A percentile compares a stretch with the other conserved stretches of the same genome.
phyloP scores from a whole-genome alignment of 768 basidiomycete species.

The Pulveroboletus sp. region DNA sequence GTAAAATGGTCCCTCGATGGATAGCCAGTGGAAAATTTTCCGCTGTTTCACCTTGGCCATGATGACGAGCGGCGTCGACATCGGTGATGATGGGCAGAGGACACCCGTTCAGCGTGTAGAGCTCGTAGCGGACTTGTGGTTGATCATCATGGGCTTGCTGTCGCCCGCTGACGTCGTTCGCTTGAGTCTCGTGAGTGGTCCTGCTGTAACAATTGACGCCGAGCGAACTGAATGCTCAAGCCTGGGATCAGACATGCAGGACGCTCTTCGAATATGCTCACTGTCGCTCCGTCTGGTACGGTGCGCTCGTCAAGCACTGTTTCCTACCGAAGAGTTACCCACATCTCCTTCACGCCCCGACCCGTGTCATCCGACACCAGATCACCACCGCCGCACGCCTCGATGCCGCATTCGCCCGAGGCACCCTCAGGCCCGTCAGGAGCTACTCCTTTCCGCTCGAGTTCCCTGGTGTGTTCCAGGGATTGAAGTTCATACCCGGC shows the following conservation, averaged over 20 bases:
- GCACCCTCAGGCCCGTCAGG: conserved; percentile 12
- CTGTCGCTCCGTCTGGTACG: conserved; percentile 24
- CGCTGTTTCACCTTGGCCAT: background rate
- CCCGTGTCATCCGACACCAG: conserved; percentile 21
- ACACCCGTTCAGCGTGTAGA: background rate
- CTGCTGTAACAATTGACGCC: too few species aligned
- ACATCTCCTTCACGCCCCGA: conserved; percentile 18
- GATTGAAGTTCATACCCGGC: conserved; percentile 28
- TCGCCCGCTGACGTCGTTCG: conserved; percentile 23
- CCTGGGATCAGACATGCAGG: conserved; percentile 20
- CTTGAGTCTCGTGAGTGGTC: conserved; percentile 24
- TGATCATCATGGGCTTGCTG: conserved; percentile 26
- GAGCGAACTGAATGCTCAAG: background rate
- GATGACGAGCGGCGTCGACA: background rate
- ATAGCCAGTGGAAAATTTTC: too few species aligned
- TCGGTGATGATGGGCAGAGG: background rate
- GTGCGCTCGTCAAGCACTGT: conserved; percentile 19
- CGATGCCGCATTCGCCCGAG: conserved; percentile 19
- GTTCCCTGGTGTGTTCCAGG: conserved; percentile 29
- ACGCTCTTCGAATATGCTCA: conserved; percentile 22
- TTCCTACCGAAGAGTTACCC: conserved; percentile 25
- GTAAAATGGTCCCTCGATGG: too few species aligned
- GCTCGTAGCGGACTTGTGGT: conserved; percentile 27
- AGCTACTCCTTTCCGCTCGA: conserved; percentile 27
- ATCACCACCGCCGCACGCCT: conserved; percentile 19